Percentiles rank a stretch among this genome's conserved stretches.
phyloP scores from a whole-genome alignment of 177 flowering plant genomes.

The Telopea speciosissima region DNA sequence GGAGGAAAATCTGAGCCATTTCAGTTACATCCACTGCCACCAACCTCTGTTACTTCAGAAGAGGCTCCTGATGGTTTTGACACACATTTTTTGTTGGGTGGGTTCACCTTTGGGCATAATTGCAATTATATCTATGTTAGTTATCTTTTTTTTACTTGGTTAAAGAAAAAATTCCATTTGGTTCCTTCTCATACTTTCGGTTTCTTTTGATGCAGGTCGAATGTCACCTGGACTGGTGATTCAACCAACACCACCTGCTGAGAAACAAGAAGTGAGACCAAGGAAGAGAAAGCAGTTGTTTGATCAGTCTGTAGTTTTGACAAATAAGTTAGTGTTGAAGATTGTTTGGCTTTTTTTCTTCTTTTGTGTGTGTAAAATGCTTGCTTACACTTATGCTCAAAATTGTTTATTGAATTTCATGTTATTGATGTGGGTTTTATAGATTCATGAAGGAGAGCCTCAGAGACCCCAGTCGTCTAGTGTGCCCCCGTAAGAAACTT shows the following conservation, averaged over 20 bases:
- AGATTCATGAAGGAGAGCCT: slow-evolving; percentile 54
- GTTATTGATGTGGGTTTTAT: slow-evolving; percentile 10
- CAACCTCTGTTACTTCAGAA: slow-evolving; percentile 26
- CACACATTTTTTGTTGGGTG: slow-evolving; percentile 34
- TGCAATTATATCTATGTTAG: neutral
- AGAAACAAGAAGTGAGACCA: slow-evolving; percentile 30
- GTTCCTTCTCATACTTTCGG: neutral
- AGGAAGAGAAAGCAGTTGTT: slow-evolving; percentile 49
- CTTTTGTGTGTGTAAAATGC: neutral
- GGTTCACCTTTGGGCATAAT: slow-evolving; percentile 1
- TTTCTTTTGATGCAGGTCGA: slow-evolving; percentile 26
- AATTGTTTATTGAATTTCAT: slow-evolving; percentile 9
- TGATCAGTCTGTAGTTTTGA: slow-evolving; percentile 50
- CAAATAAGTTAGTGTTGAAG: slow-evolving; percentile 50
- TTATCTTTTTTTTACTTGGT: neutral
- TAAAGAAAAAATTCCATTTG: neutral
- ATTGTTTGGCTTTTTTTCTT: neutral
- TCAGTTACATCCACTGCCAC: slow-evolving; percentile 25
- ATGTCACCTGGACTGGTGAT: slow-evolving; percentile 38
- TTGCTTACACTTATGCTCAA: neutral
- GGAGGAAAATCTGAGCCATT: slow-evolving; percentile 28
- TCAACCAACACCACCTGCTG: slow-evolving; percentile 49
- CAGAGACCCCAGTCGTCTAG: slow-evolving; percentile 36
- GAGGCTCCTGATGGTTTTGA: slow-evolving; percentile 23
- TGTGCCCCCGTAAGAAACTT: slow-evolving; percentile 32